Evolutionary conservation across 116 monocot genomes (phyloP).

Genomic region (Zostera marina): DNA sequence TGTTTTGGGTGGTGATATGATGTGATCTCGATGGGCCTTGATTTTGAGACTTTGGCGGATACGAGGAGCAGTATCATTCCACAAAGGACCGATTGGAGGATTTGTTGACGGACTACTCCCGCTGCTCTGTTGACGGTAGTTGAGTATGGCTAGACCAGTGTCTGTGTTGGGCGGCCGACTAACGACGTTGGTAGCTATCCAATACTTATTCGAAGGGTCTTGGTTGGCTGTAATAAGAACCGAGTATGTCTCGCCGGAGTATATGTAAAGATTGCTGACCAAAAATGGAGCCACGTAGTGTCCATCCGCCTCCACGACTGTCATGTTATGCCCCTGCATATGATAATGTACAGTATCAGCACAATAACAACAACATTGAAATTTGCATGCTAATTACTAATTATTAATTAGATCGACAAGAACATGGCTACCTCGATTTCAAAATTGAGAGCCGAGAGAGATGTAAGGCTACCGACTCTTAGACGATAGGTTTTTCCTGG

Average conservation of each 20-base stretch:
- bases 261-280: constrained; percentile 53
- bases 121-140: constrained; percentile 36
- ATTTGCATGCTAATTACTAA: no score
- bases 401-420: not conserved
- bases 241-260: constrained; percentile 86
- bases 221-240: constrained; percentile 56
- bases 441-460: constrained; percentile 65
- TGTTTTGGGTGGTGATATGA: constrained; percentile 15
- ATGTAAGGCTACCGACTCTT: constrained; percentile 49
- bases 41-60: constrained; percentile 30
- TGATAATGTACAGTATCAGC: not conserved
- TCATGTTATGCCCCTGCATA: constrained; percentile 61
- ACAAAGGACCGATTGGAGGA: constrained; percentile 31
- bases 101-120: constrained; percentile 27
- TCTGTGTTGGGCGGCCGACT: constrained; percentile 40
- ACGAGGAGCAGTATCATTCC: constrained; percentile 48
- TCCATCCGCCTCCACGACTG: constrained; percentile 78
- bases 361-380: no score
- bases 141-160: constrained; percentile 46
- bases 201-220: constrained; percentile 38
- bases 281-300: constrained; percentile 58
- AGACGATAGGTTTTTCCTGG: constrained; percentile 62
- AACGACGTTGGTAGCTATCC: constrained; percentile 51
- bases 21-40: constrained; percentile 23
- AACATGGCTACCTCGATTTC: constrained; percentile 46